Conservation (phyloP, 116 monocot species). For the Posidonia oceanica region DNA sequence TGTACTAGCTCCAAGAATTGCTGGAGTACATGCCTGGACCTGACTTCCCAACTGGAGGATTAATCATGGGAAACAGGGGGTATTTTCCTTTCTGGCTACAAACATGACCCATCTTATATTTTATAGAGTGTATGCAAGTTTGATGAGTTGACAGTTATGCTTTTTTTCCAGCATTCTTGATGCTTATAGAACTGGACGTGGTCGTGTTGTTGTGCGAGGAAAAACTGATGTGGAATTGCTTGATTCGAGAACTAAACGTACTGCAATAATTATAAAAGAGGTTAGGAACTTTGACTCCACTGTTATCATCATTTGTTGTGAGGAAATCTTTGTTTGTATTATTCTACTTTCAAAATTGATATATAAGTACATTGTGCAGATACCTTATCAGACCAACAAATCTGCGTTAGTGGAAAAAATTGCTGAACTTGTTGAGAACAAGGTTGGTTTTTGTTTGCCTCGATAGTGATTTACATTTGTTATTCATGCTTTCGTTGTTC, state of each 20-base stretch:
- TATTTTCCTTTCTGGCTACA: constrained; percentile 12
- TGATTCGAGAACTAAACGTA: constrained; percentile 71
- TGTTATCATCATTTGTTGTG: not conserved
- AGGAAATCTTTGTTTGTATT: not conserved
- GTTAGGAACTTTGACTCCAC: constrained; percentile 14
- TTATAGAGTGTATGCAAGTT: not conserved
- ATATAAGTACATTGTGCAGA: constrained; percentile 22
- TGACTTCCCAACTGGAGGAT: constrained; percentile 95
- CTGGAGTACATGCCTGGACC: constrained; percentile 98
- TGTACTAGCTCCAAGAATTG: constrained; percentile 80
- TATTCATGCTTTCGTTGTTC: not conserved
- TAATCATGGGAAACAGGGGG: constrained; percentile 93
- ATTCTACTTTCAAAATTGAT: not conserved
- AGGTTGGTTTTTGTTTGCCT: constrained; percentile 31
- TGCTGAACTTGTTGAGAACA: constrained; percentile 89
- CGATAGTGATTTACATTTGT: not conserved
- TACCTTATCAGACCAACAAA: constrained; percentile 96
- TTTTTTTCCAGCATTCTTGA: constrained; percentile 64
- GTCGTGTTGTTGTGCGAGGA: constrained; percentile 79
- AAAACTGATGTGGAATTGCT: constrained; percentile 84
- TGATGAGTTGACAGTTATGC: not conserved
- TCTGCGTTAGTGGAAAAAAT: constrained; percentile 81
- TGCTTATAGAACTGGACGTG: constrained; percentile 91
- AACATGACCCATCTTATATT: not conserved
- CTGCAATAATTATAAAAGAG: constrained; percentile 85